Base-by-base conservation (phyloP, 768 basidiomycete genomes). In the Pilatotrama ljubarskyi region DNA sequence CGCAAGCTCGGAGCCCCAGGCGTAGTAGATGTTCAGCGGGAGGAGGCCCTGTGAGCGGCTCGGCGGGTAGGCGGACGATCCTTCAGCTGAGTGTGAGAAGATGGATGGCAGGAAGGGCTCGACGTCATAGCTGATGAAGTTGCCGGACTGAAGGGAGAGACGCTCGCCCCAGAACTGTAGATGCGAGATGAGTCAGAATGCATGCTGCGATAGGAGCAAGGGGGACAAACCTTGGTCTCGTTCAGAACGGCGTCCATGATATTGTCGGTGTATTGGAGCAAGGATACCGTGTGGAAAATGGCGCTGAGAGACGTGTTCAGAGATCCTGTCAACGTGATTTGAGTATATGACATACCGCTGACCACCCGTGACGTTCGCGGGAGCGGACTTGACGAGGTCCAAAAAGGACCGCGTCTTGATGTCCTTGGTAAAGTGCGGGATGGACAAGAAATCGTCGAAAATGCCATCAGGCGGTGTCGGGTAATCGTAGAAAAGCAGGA, bases 401-500 rank as follows among this genome's bases (percentile, higher is more conserved):
- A 72, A 20, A 63, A 80, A 81, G 8, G 74, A 73, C 3, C 78
- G 70, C 0, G 80, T 80, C 1, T 58, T 65, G 2, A 83, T 67
- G 57, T 82, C 76, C 53, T 69, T 68, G 3, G 66, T 67, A 22
- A 80, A 46, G 17, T 66, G 54, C 2, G 79, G 78, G 36, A 84
- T 80, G 1, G 73, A 72, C 22, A 84, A 62, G 69, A 82, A 82
- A 9, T 75, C 76, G 58, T 84, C 82, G 60, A 84, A 84, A 25
- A 83, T 76, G 0, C 80, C 83, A 0, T 62, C 57, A 0, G 82
- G 83, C 0, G 77, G 77, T 0, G 68, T 74, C 14, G 85, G 84
- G 0, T 63, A 81, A 64, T 88, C 82, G 63, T 88, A 87, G 70
- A 88, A 88, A 22, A 88, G 51, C 3, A 83, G 53, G 8, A 72